Evolutionary conservation across 306 rosid genomes (phyloP), one percentile per base, ranked within the genome.

Genomic region (Dalbergia cochinchinensis): DNA sequence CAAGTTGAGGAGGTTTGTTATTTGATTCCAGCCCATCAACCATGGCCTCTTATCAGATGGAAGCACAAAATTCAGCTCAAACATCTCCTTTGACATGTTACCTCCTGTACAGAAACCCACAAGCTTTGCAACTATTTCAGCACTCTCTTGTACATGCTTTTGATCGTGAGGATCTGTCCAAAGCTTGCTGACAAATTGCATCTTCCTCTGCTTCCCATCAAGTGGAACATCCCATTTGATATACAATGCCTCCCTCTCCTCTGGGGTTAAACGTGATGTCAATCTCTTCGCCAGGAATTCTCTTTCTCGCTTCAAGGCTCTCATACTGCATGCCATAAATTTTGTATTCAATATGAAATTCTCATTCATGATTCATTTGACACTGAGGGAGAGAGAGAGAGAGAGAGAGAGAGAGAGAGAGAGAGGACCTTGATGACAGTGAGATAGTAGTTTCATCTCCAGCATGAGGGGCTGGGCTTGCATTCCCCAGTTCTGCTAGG

Each of bases 221-320:
- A 96, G 94, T 10, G 98, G 99, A 5, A 96, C 92, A 78, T 90
- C 92, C 99, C 98, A 93, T 90, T 89, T 96, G 60, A 91, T 85
- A 85, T 90, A 96, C 87, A 96, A 76, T 0, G 69, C 61, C 39
- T 96, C 98, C 85, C 97, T 89, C 92, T 96, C 98, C 85, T 96
- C 99, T 6, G 66, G 85, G 0, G 87, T 86, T 80, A 96, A 85
- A 11, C 96, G 97, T 0, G 99, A 88, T 47, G 87, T 82, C 83
- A 96, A 79, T 83, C 99, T 90, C 91, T 92, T 96, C 0, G 99
- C 98, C 19, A 93, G 96, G 84, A 96, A 96, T 86, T 93, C 99
- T 73, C 93, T 92, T 81, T 96, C 99, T 16, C 97, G 87, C 78
- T 79, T 91, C 85, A 96, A 80, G 41, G 94, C 93, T 87, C 88